Conservation (phyloP, 2,329 filamentous ascomycete genomes). For the Coniella lustricola region DNA sequence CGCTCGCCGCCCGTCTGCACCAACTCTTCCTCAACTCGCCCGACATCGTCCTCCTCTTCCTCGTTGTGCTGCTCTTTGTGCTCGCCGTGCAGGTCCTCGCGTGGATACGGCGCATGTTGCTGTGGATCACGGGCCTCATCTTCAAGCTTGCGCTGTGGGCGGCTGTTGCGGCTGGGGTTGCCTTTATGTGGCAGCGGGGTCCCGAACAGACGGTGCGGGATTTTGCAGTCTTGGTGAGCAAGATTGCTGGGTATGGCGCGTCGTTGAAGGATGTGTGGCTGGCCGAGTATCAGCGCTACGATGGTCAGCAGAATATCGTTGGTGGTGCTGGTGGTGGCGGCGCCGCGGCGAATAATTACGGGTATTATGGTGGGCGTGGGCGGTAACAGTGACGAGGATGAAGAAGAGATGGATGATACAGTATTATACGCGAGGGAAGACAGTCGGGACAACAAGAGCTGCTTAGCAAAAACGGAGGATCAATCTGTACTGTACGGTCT, state of each 20-base stretch:
- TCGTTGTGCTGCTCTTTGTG: constrained; percentile 49
- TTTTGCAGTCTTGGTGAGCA: constrained; percentile 34
- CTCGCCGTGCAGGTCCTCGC: constrained; percentile 59
- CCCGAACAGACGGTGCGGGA: constrained; percentile 59
- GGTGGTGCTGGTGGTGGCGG: constrained; percentile 16
- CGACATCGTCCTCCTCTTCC: constrained; percentile 36
- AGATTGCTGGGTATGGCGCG: constrained; percentile 38
- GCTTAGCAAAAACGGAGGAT: no score
- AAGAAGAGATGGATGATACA: no score
- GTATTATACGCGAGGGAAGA: no score
- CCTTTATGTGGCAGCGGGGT: constrained; percentile 59
- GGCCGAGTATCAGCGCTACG: constrained; percentile 50
- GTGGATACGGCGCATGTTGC: constrained; percentile 62
- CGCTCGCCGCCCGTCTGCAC: constrained; percentile 35
- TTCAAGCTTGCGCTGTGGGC: constrained; percentile 60
- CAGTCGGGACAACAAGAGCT: no score
- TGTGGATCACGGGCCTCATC: constrained; percentile 69
- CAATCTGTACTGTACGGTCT: no score
- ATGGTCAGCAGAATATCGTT: constrained; percentile 36
- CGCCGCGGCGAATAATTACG: constrained; percentile 5
- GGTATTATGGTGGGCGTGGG: background rate
- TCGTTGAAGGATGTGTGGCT: constrained; percentile 49
- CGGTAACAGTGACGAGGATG: no score
- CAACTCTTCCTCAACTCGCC: constrained; percentile 32
- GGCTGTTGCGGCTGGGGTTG: constrained; percentile 43